Evolutionary conservation across 192 early-diverging fungal species (phyloP), one percentile per base, ranked within the genome.

Genomic region (Dissophora ornata): DNA sequence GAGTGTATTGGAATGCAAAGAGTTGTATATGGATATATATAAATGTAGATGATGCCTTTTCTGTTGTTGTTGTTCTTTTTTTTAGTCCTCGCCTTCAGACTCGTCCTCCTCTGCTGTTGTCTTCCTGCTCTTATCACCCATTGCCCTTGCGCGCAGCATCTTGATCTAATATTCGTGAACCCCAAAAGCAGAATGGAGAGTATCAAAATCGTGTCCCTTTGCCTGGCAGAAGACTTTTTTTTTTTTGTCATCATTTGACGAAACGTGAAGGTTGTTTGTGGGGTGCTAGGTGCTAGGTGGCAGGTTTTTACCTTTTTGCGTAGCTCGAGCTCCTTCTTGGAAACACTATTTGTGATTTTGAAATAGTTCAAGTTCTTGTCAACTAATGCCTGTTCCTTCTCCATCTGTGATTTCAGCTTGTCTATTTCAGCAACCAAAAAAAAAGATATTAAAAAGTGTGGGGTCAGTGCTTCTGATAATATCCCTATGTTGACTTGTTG

Each of bases 281-380:
- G n/a, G 22, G 11, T 15, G 8, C 41, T 16, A 11, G 25, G 21
- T 10, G 24, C 13, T 26, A 36, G 54, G 16, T 0, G 0, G 4
- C 0, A 1, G 6, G 7, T 38, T 9, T 36, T 21, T 67, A 77
- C 73, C 73, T 77, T 77, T 42, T 56, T 62, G 29, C 64, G 64
- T 32, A 77, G 36, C 30, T 77, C 73, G 12, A 77, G 34, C n/a
- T 77, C 73, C 49, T 77, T 77, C 47, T 77, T 77, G 13, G 73
- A 77, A 3, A 62, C 73, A 11, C 73, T 32, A 28, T 52, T 60
- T 25, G 65, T 77, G 16, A 60, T 21, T 45, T 38, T 77, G 53
- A 60, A 77, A 11, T 77, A 67, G 44, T 67, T 62, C 30, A 77
- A 16, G 21, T 77, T 77, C 36, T 28, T 47, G 18, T 77, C 64